These are phyloP conservation scores for Helenozyma rhizophorensis DNA, from an alignment of 805 yeast species.

Conservation along the genomic window DNA sequence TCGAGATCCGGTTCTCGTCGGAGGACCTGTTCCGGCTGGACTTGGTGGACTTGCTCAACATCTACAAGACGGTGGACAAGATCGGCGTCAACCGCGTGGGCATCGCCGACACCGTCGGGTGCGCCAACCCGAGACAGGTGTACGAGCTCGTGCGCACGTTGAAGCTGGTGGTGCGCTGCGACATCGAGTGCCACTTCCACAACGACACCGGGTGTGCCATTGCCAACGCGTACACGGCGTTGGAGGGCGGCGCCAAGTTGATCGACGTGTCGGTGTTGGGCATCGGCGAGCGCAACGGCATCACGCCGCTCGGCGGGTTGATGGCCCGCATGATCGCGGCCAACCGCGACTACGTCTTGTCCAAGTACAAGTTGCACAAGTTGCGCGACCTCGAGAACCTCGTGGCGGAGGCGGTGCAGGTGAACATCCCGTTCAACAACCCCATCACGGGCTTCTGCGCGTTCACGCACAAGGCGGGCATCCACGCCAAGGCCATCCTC, in stretches of 20 bases:
- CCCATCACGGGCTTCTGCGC: slow-evolving; percentile 99
- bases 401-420: slow-evolving; percentile 97
- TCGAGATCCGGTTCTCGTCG: slow-evolving; percentile 93
- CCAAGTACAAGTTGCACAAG: slow-evolving; percentile 93
- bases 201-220: slow-evolving; percentile 99
- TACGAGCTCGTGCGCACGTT: slow-evolving; percentile 93
- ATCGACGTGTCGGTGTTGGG: slow-evolving; percentile 95
- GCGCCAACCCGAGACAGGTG: slow-evolving; percentile 99
- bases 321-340: slow-evolving; percentile 99
- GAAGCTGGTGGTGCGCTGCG: slow-evolving; percentile 91
- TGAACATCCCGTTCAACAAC: slow-evolving; percentile 95
- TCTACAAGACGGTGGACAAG: slow-evolving; percentile 93
- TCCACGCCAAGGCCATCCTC: slow-evolving; percentile 96
- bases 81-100: slow-evolving; percentile 98
- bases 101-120: slow-evolving; percentile 98
- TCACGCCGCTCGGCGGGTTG: slow-evolving; percentile 94
- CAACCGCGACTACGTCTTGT: slow-evolving; percentile 89
- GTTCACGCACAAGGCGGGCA: slow-evolving; percentile 98
- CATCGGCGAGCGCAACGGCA: slow-evolving; percentile 98
- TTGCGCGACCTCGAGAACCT: slow-evolving; percentile 91
- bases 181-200: slow-evolving; percentile 98
- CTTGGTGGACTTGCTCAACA: slow-evolving; percentile 89
- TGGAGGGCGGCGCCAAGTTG: slow-evolving; percentile 95
- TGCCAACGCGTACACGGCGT: slow-evolving; percentile 96
- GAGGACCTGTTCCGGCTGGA: slow-evolving; percentile 98